Evolutionary conservation across 495 filamentous ascomycete genomes (phyloP), one percentile per base, ranked within the genome.

Genomic region (Penicillium coffeae): DNA sequence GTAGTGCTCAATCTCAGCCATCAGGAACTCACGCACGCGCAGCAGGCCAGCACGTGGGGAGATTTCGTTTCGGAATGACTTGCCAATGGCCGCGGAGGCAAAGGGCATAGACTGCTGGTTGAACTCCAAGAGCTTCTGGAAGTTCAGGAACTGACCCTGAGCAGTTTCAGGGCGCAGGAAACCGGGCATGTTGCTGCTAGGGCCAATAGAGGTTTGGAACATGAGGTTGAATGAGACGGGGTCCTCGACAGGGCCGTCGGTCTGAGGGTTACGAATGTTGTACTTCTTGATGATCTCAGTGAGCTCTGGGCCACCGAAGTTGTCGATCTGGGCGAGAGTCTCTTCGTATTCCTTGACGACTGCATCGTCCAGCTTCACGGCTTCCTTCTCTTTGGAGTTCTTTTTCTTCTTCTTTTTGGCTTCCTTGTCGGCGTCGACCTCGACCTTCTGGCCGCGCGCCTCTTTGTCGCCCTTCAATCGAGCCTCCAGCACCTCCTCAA

Each of bases 401-500:
- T 78, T 81, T 71, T 84, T 85, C 71, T 78, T 81, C 71, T 84
- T 85, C 71, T 81, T 81, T 69, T 83, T 81, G 34, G 75, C 77
- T 47, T 82, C 77, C 66, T 83, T 82, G 59, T 72, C 72, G 50
- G 74, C 76, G 51, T 90, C 87, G 46, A 82, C 79, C 51, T 76
- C 81, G 2, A 87, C 72, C 66, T 82, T 84, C 58, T 87, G 72
- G 47, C 85, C 85, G 45, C 86, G 84, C 16, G 87, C 86, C 60
- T 86, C 79, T 70, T 88, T 86, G 69, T 90, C 82, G 39, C 84
- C 85, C 70, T 88, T 90, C 40, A 98, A 69, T 19, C 93, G 78
- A 22, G 76, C 66, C 73, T 96, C 90, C 18, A 98, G 78, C 21
- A 95, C 82, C 58, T 95, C 90, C 73, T 97, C 89, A 30, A 98